Evolutionary conservation across 805 yeast genomes (phyloP), one percentile per base, ranked within the genome.

Genomic region (Candida pseudofarinosa): DNA sequence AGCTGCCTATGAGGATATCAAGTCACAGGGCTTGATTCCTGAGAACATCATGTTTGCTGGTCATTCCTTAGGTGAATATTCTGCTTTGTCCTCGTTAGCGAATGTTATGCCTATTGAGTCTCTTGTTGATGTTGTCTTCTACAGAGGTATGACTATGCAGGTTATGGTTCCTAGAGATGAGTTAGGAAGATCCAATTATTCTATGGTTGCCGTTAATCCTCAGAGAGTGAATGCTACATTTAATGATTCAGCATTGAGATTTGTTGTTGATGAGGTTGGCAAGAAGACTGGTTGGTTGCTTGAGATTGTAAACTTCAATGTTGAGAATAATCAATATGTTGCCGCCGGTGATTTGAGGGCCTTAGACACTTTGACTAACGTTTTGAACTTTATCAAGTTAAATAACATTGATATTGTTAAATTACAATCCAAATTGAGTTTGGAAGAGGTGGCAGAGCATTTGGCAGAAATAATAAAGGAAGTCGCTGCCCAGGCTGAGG

Each of bases 81-180:
- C 97, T 54, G 98, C 99, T 13, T 79, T 93, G 60, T 88, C 98
- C 14, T 89, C 99, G 19, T 76, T 93, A 59, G 99, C 97, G 42
- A 96, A 93, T 64, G 97, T 95, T 46, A 91, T 93, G 98, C 96
- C 98, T 38, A 89, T 93, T 56, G 99, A 93, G 73, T 85, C 95
- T 4, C 77, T 91, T 54, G 97, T 91, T 49, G 98, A 91, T 67
- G 95, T 91, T 66, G 98, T 91, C 42, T 93, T 93, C 79, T 95
- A 93, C 80, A 85, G 99, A 77, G 99, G 99, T 79, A 93, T 93
- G 98, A 95, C 99, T 39, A 93, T 93, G 99, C 99, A 93, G 76
- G 99, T 93, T 52, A 99, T 99, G 38, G 99, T 93, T 53, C 98
- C 98, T 63, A 85, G 99, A 74, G 99, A 93, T 69, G 79, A 82